Percentiles rank a stretch among this genome's conserved stretches.
phyloP scores from a whole-genome alignment of 306 rosid species.

The Ziziphus jujuba region DNA sequence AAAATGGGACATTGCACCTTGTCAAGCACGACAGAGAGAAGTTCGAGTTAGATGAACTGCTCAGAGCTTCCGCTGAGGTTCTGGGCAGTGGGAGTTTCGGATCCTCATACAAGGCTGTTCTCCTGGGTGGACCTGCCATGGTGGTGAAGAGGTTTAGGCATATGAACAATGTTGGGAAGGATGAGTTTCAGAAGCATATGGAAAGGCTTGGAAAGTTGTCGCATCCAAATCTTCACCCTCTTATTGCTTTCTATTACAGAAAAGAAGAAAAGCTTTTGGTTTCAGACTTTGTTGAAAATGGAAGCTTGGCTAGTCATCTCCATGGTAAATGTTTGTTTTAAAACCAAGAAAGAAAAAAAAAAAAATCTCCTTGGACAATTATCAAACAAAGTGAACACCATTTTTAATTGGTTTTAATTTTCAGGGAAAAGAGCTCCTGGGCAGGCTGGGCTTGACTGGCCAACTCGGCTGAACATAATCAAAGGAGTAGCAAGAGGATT shows the following conservation, averaged over 20 bases:
- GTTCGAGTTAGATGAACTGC: slow-evolving; percentile 68
- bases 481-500: slow-evolving; percentile 76
- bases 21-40: slow-evolving; percentile 35
- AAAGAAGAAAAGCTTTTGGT: slow-evolving; percentile 47
- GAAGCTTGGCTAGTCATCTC: slow-evolving; percentile 43
- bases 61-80: slow-evolving; percentile 77
- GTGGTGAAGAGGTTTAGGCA: slow-evolving; percentile 83
- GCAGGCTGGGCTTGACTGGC: slow-evolving; percentile 51
- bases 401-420: not conserved
- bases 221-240: slow-evolving; percentile 44
- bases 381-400: not conserved
- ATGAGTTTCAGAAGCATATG: slow-evolving; percentile 68
- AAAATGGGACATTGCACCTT: slow-evolving; percentile 41
- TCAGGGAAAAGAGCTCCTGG: slow-evolving; percentile 45
- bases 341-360: no score
- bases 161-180: slow-evolving; percentile 58
- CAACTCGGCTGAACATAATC: slow-evolving; percentile 67
- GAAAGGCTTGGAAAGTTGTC: slow-evolving; percentile 47
- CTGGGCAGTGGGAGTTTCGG: slow-evolving; percentile 86
- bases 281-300: slow-evolving; percentile 37
- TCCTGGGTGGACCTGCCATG: slow-evolving; percentile 53
- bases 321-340: slow-evolving; percentile 25
- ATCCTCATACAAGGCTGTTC: slow-evolving; percentile 69
- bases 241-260: slow-evolving; percentile 39
- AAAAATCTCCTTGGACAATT: not conserved